Conservation (phyloP, 306 rosid species). For the Ziziphus jujuba region DNA sequence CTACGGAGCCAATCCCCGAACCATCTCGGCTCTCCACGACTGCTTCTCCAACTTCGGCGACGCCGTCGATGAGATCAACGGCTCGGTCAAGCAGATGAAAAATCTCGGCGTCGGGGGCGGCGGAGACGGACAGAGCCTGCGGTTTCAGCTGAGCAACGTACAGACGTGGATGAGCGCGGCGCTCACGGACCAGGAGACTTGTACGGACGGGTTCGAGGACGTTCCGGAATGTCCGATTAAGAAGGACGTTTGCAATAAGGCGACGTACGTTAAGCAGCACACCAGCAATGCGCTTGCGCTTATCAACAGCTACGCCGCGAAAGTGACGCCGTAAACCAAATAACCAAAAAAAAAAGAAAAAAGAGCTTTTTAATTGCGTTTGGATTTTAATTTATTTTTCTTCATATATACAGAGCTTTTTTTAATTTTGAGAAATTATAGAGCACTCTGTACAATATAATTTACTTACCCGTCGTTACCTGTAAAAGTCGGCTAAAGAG, state of each 20-base stretch:
- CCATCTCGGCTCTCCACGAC: constrained; percentile 71
- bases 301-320: constrained; percentile 62
- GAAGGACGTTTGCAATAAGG: constrained; percentile 48
- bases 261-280: constrained; percentile 53
- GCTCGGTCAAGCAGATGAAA: constrained; percentile 85
- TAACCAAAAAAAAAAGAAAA: too few relatives aligned
- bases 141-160: constrained; percentile 92
- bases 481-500: background rate
- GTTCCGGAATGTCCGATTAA: constrained; percentile 62
- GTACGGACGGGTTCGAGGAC: constrained; percentile 88
- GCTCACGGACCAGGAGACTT: constrained; percentile 87
- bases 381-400: too few relatives aligned
- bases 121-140: constrained; percentile 42
- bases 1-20: constrained; percentile 40
- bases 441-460: background rate
- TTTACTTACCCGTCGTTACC: background rate
- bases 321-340: constrained; percentile 54
- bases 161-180: constrained; percentile 99
- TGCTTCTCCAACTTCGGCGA: constrained; percentile 82
- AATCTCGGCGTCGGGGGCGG: constrained; percentile 44
- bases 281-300: constrained; percentile 93
- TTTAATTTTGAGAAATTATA: too few relatives aligned
- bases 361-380: too few relatives aligned
- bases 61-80: constrained; percentile 83
- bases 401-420: too few relatives aligned